Base-by-base conservation (phyloP, 2,329 filamentous ascomycete genomes). In the Talaromyces verruculosus region DNA sequence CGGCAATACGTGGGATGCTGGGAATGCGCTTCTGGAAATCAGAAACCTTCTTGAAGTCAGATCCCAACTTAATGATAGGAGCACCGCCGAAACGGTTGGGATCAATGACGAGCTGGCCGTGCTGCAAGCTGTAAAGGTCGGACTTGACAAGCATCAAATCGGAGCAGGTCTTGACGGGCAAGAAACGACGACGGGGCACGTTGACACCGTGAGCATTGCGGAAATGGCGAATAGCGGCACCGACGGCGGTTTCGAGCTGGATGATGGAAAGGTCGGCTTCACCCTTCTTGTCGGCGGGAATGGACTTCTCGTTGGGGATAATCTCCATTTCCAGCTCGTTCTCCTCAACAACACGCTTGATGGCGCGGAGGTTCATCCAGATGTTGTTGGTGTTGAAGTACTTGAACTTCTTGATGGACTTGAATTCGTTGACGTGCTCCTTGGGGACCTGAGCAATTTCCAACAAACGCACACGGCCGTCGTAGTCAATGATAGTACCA, bases 361-460 rank as follows among this genome's bases (percentile, higher is more conserved):
- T 91, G 72, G 95, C 95, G 79, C 92, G 89, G 74, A 97, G 87
- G 84, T 97, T 97, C 87, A 99, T 91, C 95, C 95, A 99, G 83
- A 99, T 97, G 88, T 99, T 99, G 91, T 99, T 99, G 82, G 95
- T 99, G 89, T 99, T 99, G 90, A 99, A 99, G 89, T 99, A 99
- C 88, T 96, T 97, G 91, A 99, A 99, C 88, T 99, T 99, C 90
- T 99, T 99, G 87, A 99, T 99, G 59, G 93, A 97, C 89, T 99
- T 99, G 92, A 99, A 99, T 85, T 99, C 95, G 84, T 99, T 98
- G 80, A 95, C 92, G 83, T 99, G 95, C 86, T 99, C 92, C 89
- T 98, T 99, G 82, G 95, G 95, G 41, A 99, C 95, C 86, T 99
- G 95, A 15, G 95, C 95, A 75, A 99, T 97, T 85, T 99, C 95